Percentiles rank a stretch among this genome's conserved stretches.
Evolutionary conservation across 208 protist species (phyloP).

Genomic region (Acanthamoeba royreba): DNA sequence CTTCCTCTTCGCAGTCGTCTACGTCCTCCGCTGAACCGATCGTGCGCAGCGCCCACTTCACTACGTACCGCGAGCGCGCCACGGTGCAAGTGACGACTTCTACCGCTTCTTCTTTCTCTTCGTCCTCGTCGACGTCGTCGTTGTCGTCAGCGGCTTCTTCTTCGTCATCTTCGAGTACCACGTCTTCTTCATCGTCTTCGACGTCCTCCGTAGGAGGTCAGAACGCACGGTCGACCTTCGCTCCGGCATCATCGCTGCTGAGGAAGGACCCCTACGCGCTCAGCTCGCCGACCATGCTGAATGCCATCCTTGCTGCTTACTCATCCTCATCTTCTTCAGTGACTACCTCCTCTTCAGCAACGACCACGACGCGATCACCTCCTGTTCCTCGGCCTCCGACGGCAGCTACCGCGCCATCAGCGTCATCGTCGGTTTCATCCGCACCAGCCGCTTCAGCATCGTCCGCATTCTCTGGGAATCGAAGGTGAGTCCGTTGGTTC

Average conservation of each 20-base stretch:
- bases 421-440: too few species aligned
- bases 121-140: not conserved
- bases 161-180: not conserved
- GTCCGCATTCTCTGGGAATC: too few species aligned
- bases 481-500: conserved; percentile 73
- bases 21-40: too few species aligned
- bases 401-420: conserved; percentile 82
- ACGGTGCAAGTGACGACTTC: not conserved
- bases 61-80: not conserved
- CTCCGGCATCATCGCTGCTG: not conserved
- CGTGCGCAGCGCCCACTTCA: too few species aligned
- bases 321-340: not conserved
- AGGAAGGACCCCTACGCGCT: not conserved
- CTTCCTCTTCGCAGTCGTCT: too few species aligned
- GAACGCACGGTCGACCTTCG: too few species aligned
- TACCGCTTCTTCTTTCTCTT: not conserved
- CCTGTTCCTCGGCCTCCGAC: conserved; percentile 93
- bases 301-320: not conserved
- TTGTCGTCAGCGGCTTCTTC: not conserved
- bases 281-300: not conserved
- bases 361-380: conserved; percentile 83
- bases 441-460: too few species aligned
- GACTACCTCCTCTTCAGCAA: not conserved
- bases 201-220: too few species aligned
- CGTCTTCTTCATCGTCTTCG: not conserved